Conservation (phyloP, 345 rosid species). For the Euphorbia lathyris region DNA sequence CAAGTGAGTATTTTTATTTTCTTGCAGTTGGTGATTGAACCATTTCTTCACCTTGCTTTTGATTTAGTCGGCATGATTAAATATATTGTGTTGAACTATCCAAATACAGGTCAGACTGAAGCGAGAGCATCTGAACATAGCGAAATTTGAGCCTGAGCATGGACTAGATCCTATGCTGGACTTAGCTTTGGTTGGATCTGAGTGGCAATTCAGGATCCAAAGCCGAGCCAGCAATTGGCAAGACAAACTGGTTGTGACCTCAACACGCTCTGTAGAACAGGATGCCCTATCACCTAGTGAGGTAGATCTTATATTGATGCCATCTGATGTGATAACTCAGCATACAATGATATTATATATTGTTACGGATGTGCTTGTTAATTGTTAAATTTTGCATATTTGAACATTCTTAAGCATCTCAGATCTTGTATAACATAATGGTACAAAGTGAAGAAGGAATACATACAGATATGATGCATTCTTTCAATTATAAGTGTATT, state of each 20-base stretch:
- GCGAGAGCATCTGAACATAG: conserved; percentile 85
- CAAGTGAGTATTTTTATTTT: conserved; percentile 51
- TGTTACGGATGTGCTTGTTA: neutral
- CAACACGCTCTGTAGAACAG: conserved; percentile 90
- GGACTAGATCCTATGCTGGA: conserved; percentile 89
- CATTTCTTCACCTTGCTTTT: conserved; percentile 3
- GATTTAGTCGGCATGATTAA: conserved; percentile 5
- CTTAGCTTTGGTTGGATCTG: conserved; percentile 96
- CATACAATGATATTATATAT: neutral
- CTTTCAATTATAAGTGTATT: neutral
- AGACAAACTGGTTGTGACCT: conserved; percentile 86
- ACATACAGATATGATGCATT: neutral
- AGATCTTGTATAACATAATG: neutral
- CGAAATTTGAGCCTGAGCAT: conserved; percentile 93
- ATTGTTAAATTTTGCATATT: conserved; percentile 7
- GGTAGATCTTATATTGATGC: conserved; percentile 41
- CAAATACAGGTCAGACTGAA: conserved; percentile 80
- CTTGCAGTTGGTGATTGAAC: neutral
- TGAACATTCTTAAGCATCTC: neutral
- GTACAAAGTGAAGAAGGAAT: neutral
- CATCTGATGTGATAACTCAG: neutral
- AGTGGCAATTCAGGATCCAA: conserved; percentile 97
- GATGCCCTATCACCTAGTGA: conserved; percentile 91
- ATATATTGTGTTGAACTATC: conserved; percentile 15
- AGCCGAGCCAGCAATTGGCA: conserved; percentile 98